Evolutionary conservation across 495 filamentous ascomycete genomes (phyloP).

Genomic region (Penicillium atrosanguineum): DNA sequence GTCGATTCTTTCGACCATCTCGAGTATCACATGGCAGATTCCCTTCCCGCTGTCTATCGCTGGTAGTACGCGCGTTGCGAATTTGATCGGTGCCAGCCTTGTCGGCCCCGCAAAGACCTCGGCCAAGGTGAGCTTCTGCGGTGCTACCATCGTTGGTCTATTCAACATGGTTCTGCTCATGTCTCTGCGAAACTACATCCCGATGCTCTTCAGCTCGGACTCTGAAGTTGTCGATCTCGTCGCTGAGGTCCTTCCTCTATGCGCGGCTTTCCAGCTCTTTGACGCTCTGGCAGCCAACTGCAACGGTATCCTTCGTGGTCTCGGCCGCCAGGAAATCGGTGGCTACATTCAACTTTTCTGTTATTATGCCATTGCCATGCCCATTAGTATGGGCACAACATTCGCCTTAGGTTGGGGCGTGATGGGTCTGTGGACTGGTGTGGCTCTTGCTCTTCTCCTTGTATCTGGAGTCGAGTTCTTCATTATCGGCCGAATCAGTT

Average conservation of each 20-base stretch:
- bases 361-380: slow-evolving; percentile 85
- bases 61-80: slow-evolving; percentile 61
- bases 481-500: slow-evolving; percentile 65
- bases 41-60: slow-evolving; percentile 65
- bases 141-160: slow-evolving; percentile 65
- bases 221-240: slow-evolving; percentile 74
- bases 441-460: slow-evolving; percentile 64
- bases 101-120: slow-evolving; percentile 67
- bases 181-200: slow-evolving; percentile 63
- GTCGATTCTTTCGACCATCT: slow-evolving; percentile 60
- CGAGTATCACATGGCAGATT: slow-evolving; percentile 62
- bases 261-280: slow-evolving; percentile 84
- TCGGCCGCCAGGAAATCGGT: slow-evolving; percentile 82
- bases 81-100: slow-evolving; percentile 67
- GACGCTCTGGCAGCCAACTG: slow-evolving; percentile 75
- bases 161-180: slow-evolving; percentile 72
- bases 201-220: slow-evolving; percentile 77
- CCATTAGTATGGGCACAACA: slow-evolving; percentile 71
- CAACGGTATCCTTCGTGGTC: slow-evolving; percentile 79
- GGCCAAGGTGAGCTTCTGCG: slow-evolving; percentile 65
- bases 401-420: slow-evolving; percentile 74
- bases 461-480: slow-evolving; percentile 64
- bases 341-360: slow-evolving; percentile 81
- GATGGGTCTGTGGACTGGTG: slow-evolving; percentile 78
- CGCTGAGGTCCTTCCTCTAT: slow-evolving; percentile 68